Conservation (phyloP, 2,329 filamentous ascomycete species). For the Ophiostoma novo-ulmi region DNA sequence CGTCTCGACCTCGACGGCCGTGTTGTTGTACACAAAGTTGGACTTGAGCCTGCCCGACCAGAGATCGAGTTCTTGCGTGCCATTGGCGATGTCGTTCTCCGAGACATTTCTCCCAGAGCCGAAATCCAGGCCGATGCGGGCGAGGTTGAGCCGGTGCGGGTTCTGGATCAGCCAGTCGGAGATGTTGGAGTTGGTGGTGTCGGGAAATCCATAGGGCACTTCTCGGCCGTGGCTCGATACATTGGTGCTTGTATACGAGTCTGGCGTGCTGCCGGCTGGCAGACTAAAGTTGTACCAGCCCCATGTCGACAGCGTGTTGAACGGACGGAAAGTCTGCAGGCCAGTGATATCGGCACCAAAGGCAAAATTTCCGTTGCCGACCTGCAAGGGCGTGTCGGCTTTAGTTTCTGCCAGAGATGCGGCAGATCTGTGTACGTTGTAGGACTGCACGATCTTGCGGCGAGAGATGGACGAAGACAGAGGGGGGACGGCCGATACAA, state of each 20-base stretch:
- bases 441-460: background rate
- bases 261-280: conserved; percentile 34
- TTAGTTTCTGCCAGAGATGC: background rate
- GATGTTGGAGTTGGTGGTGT: background rate
- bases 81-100: background rate
- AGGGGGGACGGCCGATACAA: background rate
- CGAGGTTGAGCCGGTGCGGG: background rate
- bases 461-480: background rate
- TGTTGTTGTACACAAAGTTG: conserved; percentile 40
- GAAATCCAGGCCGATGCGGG: background rate
- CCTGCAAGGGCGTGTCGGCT: conserved; percentile 48
- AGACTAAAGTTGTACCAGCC: conserved; percentile 48
- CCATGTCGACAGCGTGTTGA: conserved; percentile 45
- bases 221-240: background rate
- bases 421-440: background rate
- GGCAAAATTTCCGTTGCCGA: conserved; percentile 47
- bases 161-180: conserved; percentile 3
- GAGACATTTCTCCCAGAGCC: background rate
- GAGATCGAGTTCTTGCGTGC: conserved; percentile 37
- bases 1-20: conserved; percentile 40
- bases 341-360: conserved; percentile 46
- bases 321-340: conserved; percentile 44
- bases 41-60: conserved; percentile 44
- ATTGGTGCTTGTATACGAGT: conserved; percentile 39
- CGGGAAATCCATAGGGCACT: background rate